phyloP scores from a whole-genome alignment of 306 rosid genomes.

The Argentina anserina region DNA sequence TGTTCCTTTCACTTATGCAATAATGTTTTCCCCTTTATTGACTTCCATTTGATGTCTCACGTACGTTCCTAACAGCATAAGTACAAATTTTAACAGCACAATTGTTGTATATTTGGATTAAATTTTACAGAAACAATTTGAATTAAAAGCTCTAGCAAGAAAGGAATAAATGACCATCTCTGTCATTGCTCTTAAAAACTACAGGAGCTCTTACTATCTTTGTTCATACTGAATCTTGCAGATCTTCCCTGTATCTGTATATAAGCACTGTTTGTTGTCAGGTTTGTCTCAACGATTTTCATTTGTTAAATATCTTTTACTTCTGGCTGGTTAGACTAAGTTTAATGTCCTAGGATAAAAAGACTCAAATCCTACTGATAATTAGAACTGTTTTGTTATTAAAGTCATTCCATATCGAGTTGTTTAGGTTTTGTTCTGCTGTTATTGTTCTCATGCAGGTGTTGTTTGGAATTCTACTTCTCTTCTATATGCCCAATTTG shows the following conservation, averaged over 20 bases:
- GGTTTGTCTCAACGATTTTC: conserved; percentile 30
- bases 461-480: conserved; percentile 60
- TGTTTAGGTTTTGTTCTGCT: conserved; percentile 2
- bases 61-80: too few species aligned
- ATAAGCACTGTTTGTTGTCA: conserved; percentile 48
- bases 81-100: too few species aligned
- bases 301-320: neutral
- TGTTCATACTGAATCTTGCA: too few species aligned
- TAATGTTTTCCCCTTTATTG: neutral
- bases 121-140: neutral
- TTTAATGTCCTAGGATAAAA: neutral
- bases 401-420: neutral
- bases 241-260: conserved; percentile 43
- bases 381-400: too few species aligned
- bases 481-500: conserved; percentile 61
- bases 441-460: conserved; percentile 45
- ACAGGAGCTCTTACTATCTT: too few species aligned
- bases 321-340: neutral
- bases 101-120: too few species aligned
- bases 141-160: conserved; percentile 34
- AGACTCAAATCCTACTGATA: too few species aligned
- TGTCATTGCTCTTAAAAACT: too few species aligned
- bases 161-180: too few species aligned
- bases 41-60: too few species aligned
- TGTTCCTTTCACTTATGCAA: conserved; percentile 1